phyloP scores from a whole-genome alignment of 805 yeast genomes.

The Spathaspora gorwiae region DNA sequence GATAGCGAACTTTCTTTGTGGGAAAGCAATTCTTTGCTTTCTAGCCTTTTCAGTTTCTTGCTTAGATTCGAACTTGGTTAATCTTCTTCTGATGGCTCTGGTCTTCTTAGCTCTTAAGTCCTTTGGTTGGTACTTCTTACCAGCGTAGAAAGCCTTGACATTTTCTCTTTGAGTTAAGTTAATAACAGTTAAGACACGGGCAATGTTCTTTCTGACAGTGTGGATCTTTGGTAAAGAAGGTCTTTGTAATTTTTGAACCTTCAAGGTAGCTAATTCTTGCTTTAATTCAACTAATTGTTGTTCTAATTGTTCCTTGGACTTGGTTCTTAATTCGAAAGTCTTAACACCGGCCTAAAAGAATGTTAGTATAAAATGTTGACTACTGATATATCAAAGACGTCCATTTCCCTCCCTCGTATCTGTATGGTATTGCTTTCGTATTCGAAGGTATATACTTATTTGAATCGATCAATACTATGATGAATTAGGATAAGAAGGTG shows the following conservation, averaged over 20 bases:
- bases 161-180: conserved; percentile 94
- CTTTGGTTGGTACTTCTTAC: conserved; percentile 95
- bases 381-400: too few relatives aligned
- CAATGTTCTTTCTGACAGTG: conserved; percentile 97
- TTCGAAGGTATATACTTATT: too few relatives aligned
- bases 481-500: too few relatives aligned
- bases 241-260: conserved; percentile 90
- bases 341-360: conserved; percentile 72
- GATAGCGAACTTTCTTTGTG: conserved; percentile 97
- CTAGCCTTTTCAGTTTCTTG: conserved; percentile 81
- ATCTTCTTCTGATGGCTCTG: conserved; percentile 98
- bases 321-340: conserved; percentile 94
- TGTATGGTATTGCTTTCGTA: too few relatives aligned
- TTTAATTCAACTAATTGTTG: conserved; percentile 90
- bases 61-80: conserved; percentile 81
- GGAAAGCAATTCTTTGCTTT: conserved; percentile 94
- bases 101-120: conserved; percentile 99
- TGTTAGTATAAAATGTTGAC: too few relatives aligned
- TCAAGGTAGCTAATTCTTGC: conserved; percentile 92
- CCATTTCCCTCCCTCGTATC: too few relatives aligned
- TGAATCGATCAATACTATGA: too few relatives aligned
- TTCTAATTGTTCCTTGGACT: conserved; percentile 96
- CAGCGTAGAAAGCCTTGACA: conserved; percentile 91
- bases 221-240: conserved; percentile 94
- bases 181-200: conserved; percentile 95